Base-by-base conservation (phyloP, 2,329 filamentous ascomycete genomes). In the Fusarium palustre region DNA sequence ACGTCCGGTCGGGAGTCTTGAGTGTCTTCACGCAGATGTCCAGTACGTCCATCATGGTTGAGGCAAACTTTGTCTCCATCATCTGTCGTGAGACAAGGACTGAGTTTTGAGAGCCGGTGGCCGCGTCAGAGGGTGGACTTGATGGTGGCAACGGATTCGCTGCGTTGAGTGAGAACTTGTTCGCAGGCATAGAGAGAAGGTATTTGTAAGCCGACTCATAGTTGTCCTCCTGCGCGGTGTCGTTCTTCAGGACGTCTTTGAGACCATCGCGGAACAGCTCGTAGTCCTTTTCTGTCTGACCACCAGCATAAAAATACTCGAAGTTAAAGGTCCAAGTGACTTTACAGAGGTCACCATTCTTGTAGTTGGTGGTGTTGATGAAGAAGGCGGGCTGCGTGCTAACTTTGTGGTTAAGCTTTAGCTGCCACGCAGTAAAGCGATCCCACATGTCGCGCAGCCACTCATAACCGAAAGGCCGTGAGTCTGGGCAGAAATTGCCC, bases 331-430 rank as follows among this genome's bases (percentile, higher is more conserved):
- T 18, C 43, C 53, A 60, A 1, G 57, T 59, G 1, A 48, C 53
- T 5, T 18, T 20, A 16, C 57, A 60, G 1, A 59, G 54, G 2
- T 49, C 16, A 0, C 42, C 42, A 4, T 60, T 49, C 10, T 58
- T 49, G 10, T 60, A 60, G 3, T 58, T 20, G 24, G n/a, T 5
- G 7, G 43, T 49, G 2, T 36, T 25, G 1, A 60, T 59, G 7
- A 60, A 59, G 24, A 60, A 60, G 20, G 16, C 36, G 6, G 57
- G 53, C 20, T 60, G 54, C 4, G 42, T 60, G 43, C 57, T 60
- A 9, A 59, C 43, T 36, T 60, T 60, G 3, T 42, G 36, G 24
- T 60, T 60, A 3, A 49, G 30, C 30, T 10, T 22, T 2, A 60
- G 13, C 16, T 60, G 57, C 57, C 57, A 60, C 30, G 30, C 42